Base-by-base conservation (phyloP, 352 stramenopile genomes). In the Pythium aphanidermatum region DNA sequence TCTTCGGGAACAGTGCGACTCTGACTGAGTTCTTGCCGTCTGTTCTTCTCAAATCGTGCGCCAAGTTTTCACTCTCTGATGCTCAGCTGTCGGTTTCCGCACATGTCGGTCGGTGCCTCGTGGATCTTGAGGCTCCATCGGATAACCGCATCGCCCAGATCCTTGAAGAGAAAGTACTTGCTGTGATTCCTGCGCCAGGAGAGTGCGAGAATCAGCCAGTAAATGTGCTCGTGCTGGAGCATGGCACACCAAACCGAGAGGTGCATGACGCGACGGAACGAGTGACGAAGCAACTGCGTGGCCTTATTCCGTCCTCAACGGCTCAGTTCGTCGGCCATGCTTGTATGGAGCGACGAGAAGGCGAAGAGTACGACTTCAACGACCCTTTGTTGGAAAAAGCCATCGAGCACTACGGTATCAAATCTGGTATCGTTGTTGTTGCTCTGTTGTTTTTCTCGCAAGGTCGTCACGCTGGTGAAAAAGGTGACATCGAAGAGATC, bases 401-500 rank as follows among this genome's bases (percentile, higher is more conserved):
- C 5, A 55, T 89, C 14, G 68, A 84, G 1, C 55, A 75, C 49
- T 87, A 88, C 55, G 57, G 57, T 5, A 75, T 92, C 39, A 64
- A 55, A 3, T 70, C 65, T 7, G 73, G 75, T 2, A 58, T 84
- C 6, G 63, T 95, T 7, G 62, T 95, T 5, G 51, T 88, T 16
- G 72, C 80, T 17, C 68, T 89, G 24, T 56, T 88, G 40, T 92
- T 95, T 56, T 64, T 92, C 24, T 88, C 80, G 0, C 74, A 83
- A 24, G 83, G 75, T 16, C 70, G 74, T 2, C 74, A 92, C 36
- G 77, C 83, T 23, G 83, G 76, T 10, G 70, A 75, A 23, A 76
- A 82, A 25, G 78, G 77, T 13, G 77, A 92, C 35, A 87, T 95
- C 33, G 74, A 90, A 35, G 66, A 81, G 45, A 92, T 92, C 33